Evolutionary conservation across 495 filamentous ascomycete genomes (phyloP).

Genomic region (Hyaloscypha bicolor): DNA sequence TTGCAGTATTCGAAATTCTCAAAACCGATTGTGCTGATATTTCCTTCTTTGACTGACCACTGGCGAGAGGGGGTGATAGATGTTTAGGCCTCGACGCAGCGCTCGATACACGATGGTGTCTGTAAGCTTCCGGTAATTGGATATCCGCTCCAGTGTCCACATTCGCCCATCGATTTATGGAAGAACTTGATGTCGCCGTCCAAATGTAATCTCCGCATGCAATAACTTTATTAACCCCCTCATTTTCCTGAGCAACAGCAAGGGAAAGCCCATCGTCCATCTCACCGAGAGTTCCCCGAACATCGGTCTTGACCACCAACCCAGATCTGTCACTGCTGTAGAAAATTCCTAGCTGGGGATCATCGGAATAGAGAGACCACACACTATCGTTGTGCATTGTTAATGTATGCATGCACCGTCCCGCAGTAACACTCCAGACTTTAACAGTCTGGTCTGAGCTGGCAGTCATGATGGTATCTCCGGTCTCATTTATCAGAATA

Average conservation of each 20-base stretch:
- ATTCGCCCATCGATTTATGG: constrained; percentile 92
- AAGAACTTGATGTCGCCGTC: constrained; percentile 92
- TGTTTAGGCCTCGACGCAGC: constrained; percentile 42
- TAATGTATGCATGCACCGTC: constrained; percentile 93
- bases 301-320: constrained; percentile 91
- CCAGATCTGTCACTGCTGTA: constrained; percentile 93
- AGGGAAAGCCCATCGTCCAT: constrained; percentile 89
- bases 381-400: constrained; percentile 99
- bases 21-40: constrained; percentile 78
- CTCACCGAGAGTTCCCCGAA: constrained; percentile 67
- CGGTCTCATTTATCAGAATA: constrained; percentile 84
- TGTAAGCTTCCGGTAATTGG: constrained; percentile 55
- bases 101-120: constrained; percentile 56
- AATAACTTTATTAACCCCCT: constrained; percentile 79
- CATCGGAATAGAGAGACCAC: constrained; percentile 90
- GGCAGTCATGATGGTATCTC: constrained; percentile 89
- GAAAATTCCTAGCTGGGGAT: constrained; percentile 83
- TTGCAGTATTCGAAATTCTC: constrained; percentile 80
- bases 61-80: constrained; percentile 32
- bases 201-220: constrained; percentile 81
- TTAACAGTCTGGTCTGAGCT: constrained; percentile 97
- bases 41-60: constrained; percentile 53
- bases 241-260: constrained; percentile 87
- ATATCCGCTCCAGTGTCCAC: constrained; percentile 68
- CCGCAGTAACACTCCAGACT: constrained; percentile 93